Evolutionary conservation across 768 basidiomycete species (phyloP).

Genomic region (Exsudoporus frostii): DNA sequence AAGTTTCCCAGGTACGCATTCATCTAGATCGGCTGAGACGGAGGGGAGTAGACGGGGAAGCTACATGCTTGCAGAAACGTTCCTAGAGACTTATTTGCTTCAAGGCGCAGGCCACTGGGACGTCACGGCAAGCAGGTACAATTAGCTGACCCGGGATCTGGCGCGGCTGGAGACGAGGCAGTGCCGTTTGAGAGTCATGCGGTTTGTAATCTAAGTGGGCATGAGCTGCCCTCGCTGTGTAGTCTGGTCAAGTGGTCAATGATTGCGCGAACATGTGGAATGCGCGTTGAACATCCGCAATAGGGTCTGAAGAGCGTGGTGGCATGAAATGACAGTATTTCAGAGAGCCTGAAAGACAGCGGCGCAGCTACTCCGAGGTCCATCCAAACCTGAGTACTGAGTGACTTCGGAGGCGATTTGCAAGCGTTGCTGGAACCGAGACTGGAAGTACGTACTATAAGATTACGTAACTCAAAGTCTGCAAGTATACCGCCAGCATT

Average conservation of each 20-base stretch:
- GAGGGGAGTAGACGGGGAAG: not conserved
- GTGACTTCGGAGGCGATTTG: not conserved
- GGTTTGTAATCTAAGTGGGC: conserved; percentile 19
- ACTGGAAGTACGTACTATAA: not conserved
- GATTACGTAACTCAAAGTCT: conserved; percentile 16
- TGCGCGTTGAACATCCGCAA: conserved; percentile 30
- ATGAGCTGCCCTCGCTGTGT: conserved; percentile 25
- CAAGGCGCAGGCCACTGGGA: conserved; percentile 2
- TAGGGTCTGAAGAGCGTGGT: conserved; percentile 27
- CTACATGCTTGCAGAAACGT: conserved; percentile 3
- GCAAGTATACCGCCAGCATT: too few relatives aligned
- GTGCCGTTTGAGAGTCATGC: conserved; percentile 19
- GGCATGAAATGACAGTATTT: conserved; percentile 17
- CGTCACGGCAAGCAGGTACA: conserved; percentile 1
- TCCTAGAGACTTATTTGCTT: not conserved
- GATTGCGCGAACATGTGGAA: conserved; percentile 33
- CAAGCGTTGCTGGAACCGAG: not conserved
- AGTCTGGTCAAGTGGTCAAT: conserved; percentile 25
- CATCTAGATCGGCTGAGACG: not conserved
- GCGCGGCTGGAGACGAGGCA: conserved; percentile 11
- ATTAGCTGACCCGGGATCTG: conserved; percentile 7
- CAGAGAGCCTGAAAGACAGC: conserved; percentile 12
- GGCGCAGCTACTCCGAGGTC: conserved; percentile 8
- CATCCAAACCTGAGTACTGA: conserved; percentile 3
- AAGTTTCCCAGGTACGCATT: not conserved